Conservation (phyloP, 2,329 filamentous ascomycete genomes). For the Chrysoporthe austroafricana region DNA sequence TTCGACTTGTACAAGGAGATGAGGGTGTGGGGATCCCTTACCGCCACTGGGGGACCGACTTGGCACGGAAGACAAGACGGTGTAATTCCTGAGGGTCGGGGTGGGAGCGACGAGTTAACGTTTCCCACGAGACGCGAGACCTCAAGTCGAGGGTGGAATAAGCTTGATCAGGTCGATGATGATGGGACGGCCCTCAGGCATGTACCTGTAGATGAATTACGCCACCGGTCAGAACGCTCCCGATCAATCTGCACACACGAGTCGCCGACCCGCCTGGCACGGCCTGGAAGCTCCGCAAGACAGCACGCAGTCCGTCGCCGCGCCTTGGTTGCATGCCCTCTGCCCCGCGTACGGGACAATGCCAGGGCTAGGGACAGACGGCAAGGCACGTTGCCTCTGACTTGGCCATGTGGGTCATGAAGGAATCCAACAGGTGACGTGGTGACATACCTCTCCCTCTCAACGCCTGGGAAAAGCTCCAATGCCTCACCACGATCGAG, state of each 20-base stretch:
- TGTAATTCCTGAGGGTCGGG: slow-evolving; percentile 51
- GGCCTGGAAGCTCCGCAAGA: not conserved
- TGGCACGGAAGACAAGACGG: slow-evolving; percentile 51
- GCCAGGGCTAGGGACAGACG: slow-evolving; percentile 10
- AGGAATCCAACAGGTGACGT: slow-evolving; percentile 4
- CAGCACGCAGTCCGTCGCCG: not conserved
- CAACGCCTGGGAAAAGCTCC: slow-evolving; percentile 31
- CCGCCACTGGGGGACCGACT: slow-evolving; percentile 50
- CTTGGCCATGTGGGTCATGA: slow-evolving; percentile 13
- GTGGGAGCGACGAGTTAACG: slow-evolving; percentile 68
- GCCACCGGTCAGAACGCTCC: slow-evolving; percentile 35
- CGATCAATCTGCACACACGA: not conserved
- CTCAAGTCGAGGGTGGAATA: slow-evolving; percentile 44
- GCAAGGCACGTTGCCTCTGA: slow-evolving; percentile 16
- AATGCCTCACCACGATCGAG: slow-evolving; percentile 30
- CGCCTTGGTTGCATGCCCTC: not conserved
- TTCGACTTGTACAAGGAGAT: slow-evolving; percentile 11
- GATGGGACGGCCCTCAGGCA: slow-evolving; percentile 45
- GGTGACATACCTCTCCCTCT: slow-evolving; percentile 32
- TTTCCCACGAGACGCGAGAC: slow-evolving; percentile 58
- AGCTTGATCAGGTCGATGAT: slow-evolving; percentile 36
- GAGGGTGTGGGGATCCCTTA: slow-evolving; percentile 46
- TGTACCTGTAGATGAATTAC: slow-evolving; percentile 45
- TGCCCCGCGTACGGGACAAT: slow-evolving; percentile 7
- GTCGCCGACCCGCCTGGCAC: not conserved